Percentiles rank a stretch among this genome's conserved stretches.
Conservation (phyloP, 2,329 filamentous ascomycete genomes). For the Aplosporella prunicola region DNA sequence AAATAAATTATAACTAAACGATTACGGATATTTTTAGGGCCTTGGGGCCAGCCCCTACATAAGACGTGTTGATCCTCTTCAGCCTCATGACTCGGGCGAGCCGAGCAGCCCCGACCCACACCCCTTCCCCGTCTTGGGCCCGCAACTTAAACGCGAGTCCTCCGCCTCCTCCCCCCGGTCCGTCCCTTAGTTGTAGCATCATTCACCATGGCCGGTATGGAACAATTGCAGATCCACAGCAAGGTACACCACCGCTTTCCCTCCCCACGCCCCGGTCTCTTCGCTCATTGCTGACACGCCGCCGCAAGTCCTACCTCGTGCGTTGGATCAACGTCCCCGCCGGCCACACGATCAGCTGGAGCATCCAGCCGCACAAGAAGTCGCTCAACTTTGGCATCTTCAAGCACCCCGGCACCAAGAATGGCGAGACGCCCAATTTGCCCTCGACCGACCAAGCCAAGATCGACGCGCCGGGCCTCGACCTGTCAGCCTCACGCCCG, state of each 20-base stretch:
- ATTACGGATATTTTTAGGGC: too few species aligned
- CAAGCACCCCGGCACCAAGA: constrained; percentile 77
- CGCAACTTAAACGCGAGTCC: too few species aligned
- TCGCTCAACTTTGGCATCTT: constrained; percentile 98
- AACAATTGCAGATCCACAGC: constrained; percentile 94
- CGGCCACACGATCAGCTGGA: constrained; percentile 93
- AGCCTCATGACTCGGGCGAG: too few species aligned
- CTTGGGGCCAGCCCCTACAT: too few species aligned
- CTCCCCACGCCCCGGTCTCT: not conserved
- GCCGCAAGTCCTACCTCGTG: constrained; percentile 82
- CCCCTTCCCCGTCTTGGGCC: too few species aligned
- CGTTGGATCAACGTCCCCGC: constrained; percentile 91
- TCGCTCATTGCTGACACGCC: constrained; percentile 14
- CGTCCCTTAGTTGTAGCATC: not conserved
- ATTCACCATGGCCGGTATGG: constrained; percentile 73
- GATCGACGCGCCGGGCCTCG: constrained; percentile 39
- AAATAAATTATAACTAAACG: too few species aligned
- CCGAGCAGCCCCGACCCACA: too few species aligned
- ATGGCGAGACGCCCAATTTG: constrained; percentile 35
- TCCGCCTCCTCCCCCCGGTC: too few species aligned
- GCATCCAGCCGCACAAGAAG: constrained; percentile 94
- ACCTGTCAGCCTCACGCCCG: constrained; percentile 50
- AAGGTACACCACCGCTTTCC: constrained; percentile 55
- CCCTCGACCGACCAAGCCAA: constrained; percentile 29
- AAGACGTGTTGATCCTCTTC: too few species aligned